Evolutionary conservation across 345 rosid genomes (phyloP), one percentile per base, ranked within the genome.

Genomic region (Cardiospermum halicacabum): DNA sequence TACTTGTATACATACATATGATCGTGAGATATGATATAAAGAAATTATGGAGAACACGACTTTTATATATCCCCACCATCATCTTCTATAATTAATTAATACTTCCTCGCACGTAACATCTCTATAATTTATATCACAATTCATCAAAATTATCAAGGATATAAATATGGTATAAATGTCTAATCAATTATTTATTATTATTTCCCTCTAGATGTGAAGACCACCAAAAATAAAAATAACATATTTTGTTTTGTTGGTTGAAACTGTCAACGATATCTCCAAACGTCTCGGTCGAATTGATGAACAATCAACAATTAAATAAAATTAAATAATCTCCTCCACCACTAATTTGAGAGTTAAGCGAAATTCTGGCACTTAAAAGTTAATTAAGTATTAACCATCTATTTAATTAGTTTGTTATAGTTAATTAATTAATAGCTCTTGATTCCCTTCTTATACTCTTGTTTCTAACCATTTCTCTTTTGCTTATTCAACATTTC

Each of bases 181-280:
- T 45, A 7, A 18, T 10, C 26, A 19, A 30, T n/a, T n/a, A n/a
- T n/a, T n/a, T n/a, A n/a, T n/a, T n/a, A n/a, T 60, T 60, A 9
- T 61, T 45, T 18, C 18, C 31, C 13, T n/a, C 10, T 31, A 56
- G 50, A 25, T 34, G 64, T 47, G 57, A 15, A 36, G 37, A 37
- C 53, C 53, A 56, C 48, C 67, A 45, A 69, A 54, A 58, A 62
- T 53, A 51, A 43, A 4, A 1, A 12, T 47, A 11, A 27, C 28
- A 11, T 12, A 4, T 57, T 26, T 8, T 26, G 8, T 22, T 32
- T 7, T 39, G 18, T 18, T n/a, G 16, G 53, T 66, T 56, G 81
- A 76, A 75, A 67, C 56, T 60, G 81, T 77, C 80, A 80, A 74
- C 69, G 31, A 28, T 48, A 40, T n/a, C 24, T 21, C 73, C 71